Conservation (phyloP, 2,329 filamentous ascomycete genomes). For the Pseudogymnoascus sp. region DNA sequence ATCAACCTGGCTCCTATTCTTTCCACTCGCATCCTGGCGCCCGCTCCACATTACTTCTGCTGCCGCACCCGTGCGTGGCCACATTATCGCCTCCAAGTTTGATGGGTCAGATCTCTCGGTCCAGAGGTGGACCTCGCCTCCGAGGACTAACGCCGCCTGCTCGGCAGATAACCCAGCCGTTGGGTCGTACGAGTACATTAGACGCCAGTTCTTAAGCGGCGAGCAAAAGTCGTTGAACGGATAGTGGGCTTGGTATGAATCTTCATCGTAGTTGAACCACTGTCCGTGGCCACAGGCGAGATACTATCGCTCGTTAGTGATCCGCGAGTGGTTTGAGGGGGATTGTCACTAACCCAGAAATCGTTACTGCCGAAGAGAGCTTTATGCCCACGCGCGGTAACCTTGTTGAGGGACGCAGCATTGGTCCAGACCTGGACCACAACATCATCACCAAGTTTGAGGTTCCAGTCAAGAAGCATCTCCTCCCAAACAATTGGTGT, state of each 20-base stretch:
- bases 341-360: conserved; percentile 53
- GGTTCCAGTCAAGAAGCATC: conserved; percentile 69
- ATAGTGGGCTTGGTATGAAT: conserved; percentile 44
- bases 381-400: conserved; percentile 57
- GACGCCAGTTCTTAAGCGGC: conserved; percentile 72
- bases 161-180: conserved; percentile 51
- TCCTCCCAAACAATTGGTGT: conserved; percentile 83
- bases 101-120: conserved; percentile 67
- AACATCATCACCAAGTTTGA: conserved; percentile 61
- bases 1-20: conserved; percentile 63
- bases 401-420: conserved; percentile 48
- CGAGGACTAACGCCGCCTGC: conserved; percentile 60
- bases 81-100: conserved; percentile 68
- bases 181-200: conserved; percentile 75
- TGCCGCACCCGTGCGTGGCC: conserved; percentile 67
- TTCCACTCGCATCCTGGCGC: conserved; percentile 52
- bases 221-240: conserved; percentile 76
- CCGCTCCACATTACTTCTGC: conserved; percentile 79
- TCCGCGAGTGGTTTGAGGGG: not conserved
- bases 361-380: conserved; percentile 70
- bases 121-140: conserved; percentile 78
- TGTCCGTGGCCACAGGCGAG: conserved; percentile 76
- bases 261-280: conserved; percentile 64
- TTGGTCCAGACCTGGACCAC: conserved; percentile 75
- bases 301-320: conserved; percentile 43